phyloP scores from a whole-genome alignment of 176 grass and related monocot genomes.

The Carex pumila region DNA sequence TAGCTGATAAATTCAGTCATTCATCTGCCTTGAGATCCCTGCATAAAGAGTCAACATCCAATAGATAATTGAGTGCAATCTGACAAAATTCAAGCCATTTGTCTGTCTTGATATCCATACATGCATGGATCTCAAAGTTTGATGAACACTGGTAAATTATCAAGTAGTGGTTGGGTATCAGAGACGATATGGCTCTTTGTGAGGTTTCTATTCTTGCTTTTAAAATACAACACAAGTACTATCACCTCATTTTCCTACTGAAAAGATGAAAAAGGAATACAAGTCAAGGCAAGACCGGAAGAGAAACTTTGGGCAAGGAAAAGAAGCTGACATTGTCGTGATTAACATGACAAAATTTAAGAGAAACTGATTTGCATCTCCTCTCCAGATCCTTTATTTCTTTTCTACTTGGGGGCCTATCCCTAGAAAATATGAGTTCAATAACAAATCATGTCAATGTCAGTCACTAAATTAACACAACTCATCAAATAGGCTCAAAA shows the following conservation, averaged over 20 bases:
- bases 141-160: neutral
- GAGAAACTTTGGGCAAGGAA: constrained; percentile 27
- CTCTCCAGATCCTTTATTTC: constrained; percentile 31
- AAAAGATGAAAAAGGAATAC: neutral
- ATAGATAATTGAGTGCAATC: neutral
- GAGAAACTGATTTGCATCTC: constrained; percentile 16
- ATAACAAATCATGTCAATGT: neutral
- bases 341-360: constrained; percentile 37
- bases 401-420: constrained; percentile 21
- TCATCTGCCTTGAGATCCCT: neutral
- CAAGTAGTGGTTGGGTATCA: neutral
- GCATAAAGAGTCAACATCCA: neutral
- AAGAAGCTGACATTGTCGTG: constrained; percentile 43
- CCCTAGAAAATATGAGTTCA: constrained; percentile 12
- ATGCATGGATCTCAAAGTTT: neutral
- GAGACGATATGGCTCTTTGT: neutral
- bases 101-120: neutral
- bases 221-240: neutral
- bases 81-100: neutral
- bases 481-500: neutral
- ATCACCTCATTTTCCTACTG: neutral
- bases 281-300: constrained; percentile 32
- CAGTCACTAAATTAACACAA: neutral
- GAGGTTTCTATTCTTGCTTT: neutral
- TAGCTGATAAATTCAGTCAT: neutral